Conservation (phyloP, 2,329 filamentous ascomycete species). For the Phialophora verrucosa region DNA sequence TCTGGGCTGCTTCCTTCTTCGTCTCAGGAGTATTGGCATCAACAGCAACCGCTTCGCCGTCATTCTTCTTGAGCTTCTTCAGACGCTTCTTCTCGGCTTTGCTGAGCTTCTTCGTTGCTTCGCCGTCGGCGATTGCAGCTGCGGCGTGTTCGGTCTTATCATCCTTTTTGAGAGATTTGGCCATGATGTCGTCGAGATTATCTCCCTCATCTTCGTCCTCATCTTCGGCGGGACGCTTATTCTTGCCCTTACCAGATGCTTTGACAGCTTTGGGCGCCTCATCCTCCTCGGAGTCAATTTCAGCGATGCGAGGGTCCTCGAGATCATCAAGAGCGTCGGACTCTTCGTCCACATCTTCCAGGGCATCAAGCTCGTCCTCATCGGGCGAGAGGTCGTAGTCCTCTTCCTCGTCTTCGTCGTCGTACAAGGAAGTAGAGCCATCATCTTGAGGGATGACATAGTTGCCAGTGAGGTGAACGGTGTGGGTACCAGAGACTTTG, state of each 20-base stretch:
- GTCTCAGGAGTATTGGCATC: slow-evolving; percentile 54
- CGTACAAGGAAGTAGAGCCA: slow-evolving; percentile 45
- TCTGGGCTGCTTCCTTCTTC: slow-evolving; percentile 63
- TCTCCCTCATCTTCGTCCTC: slow-evolving; percentile 58
- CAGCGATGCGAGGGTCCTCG: slow-evolving; percentile 78
- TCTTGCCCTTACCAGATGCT: slow-evolving; percentile 70
- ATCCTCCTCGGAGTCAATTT: slow-evolving; percentile 77
- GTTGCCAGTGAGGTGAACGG: slow-evolving; percentile 92
- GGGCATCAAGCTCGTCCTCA: slow-evolving; percentile 72
- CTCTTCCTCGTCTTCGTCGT: slow-evolving; percentile 64
- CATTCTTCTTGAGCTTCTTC: slow-evolving; percentile 99
- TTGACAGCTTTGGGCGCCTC: slow-evolving; percentile 61
- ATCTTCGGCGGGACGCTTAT: slow-evolving; percentile 86
- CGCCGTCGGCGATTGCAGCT: slow-evolving; percentile 53
- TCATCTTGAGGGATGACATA: slow-evolving; percentile 77
- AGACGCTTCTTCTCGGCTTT: slow-evolving; percentile 98
- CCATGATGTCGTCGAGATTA: slow-evolving; percentile 80
- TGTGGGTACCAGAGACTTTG: slow-evolving; percentile 85
- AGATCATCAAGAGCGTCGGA: slow-evolving; percentile 79
- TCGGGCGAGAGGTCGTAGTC: slow-evolving; percentile 84
- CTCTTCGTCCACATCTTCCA: slow-evolving; percentile 62
- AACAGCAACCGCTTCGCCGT: slow-evolving; percentile 74
- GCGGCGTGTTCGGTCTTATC: slow-evolving; percentile 42
- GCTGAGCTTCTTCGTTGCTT: slow-evolving; percentile 72
- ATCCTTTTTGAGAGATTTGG: slow-evolving; percentile 68